Percentiles rank a stretch among this genome's conserved stretches.
Conservation (phyloP, 179 eudicot species). For the Silene coronaria region DNA sequence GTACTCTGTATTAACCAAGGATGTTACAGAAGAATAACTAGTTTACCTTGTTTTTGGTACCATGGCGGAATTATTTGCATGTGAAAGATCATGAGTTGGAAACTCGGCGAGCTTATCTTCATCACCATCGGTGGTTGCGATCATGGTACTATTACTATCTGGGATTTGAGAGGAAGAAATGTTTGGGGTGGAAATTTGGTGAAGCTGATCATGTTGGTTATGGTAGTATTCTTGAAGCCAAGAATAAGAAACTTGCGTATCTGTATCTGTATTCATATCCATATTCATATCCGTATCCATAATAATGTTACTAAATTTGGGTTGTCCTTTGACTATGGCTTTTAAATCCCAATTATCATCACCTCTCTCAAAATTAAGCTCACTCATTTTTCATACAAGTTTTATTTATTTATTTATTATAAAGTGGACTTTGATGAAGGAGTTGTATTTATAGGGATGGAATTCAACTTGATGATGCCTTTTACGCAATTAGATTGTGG, state of each 20-base stretch:
- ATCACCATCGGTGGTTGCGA: not conserved
- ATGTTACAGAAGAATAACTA: too few relatives aligned
- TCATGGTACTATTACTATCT: constrained; percentile 1
- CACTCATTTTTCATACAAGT: constrained; percentile 17
- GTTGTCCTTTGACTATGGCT: constrained; percentile 47
- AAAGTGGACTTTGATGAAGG: constrained; percentile 19
- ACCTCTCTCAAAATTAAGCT: constrained; percentile 4
- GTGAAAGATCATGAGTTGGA: constrained; percentile 1
- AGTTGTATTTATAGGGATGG: constrained; percentile 14
- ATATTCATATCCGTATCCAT: too few relatives aligned
- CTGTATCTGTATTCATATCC: too few relatives aligned
- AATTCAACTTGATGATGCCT: not conserved
- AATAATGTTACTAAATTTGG: not conserved
- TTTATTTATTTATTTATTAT: too few relatives aligned
- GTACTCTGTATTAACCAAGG: too few relatives aligned
- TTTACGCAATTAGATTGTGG: not conserved
- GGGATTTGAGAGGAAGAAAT: not conserved
- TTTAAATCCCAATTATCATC: constrained; percentile 50
- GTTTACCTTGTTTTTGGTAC: constrained; percentile 29
- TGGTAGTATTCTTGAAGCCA: constrained; percentile 18
- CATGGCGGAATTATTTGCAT: not conserved
- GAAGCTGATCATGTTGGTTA: constrained; percentile 32
- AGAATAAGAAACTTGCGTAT: constrained; percentile 2
- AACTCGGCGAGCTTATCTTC: not conserved
- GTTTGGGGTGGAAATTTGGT: constrained; percentile 43